Evolutionary conservation across 495 filamentous ascomycete genomes (phyloP).

Genomic region (Hyaloscypha variabilis): DNA sequence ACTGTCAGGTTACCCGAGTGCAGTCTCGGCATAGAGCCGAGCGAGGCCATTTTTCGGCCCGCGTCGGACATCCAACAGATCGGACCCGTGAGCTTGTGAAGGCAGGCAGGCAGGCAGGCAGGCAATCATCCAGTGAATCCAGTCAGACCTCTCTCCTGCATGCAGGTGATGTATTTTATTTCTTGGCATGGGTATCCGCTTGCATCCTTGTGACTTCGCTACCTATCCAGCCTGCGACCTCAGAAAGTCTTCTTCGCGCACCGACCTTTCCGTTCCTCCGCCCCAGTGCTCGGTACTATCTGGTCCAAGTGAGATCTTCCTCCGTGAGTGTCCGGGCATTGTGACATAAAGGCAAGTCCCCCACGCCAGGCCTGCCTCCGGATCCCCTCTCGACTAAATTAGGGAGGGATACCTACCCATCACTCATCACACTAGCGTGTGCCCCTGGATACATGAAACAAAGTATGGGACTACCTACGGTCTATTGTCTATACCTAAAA

Average conservation of each 20-base stretch:
- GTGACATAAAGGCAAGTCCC: neutral
- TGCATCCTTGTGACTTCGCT: neutral
- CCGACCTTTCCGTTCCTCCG: neutral
- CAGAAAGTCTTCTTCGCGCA: neutral
- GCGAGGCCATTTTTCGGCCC: neutral
- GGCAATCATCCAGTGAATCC: neutral
- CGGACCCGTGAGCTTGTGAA: neutral
- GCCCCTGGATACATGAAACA: too few species aligned
- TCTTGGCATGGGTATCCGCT: neutral
- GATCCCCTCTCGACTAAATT: too few species aligned
- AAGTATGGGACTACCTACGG: too few species aligned
- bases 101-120: too few species aligned
- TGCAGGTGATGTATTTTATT: too few species aligned
- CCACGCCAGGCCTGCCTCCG: neutral
- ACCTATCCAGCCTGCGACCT: too few species aligned
- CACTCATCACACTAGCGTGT: too few species aligned
- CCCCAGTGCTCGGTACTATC: neutral
- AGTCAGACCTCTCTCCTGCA: neutral
- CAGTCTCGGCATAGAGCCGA: neutral
- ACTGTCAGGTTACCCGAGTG: too few species aligned
- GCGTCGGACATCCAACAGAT: neutral
- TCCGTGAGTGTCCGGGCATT: neutral
- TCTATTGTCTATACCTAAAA: too few species aligned
- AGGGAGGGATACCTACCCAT: too few species aligned
- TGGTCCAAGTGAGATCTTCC: neutral